Evolutionary conservation across 2,329 filamentous ascomycete genomes (phyloP).

Genomic region (Colletotrichum sp.): DNA sequence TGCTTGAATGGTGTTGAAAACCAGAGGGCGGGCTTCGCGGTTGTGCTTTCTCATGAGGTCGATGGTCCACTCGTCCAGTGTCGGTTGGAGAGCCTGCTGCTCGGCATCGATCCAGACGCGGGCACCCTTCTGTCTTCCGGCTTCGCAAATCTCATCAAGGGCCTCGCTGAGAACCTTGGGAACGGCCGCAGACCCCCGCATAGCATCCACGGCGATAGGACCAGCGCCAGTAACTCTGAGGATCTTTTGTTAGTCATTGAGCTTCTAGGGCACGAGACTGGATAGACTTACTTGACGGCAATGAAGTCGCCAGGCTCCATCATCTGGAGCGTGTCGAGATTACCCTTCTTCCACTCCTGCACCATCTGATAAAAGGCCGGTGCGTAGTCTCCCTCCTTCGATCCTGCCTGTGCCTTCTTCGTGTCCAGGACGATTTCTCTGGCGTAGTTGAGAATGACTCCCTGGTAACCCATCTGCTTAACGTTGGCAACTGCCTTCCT

Average conservation of each 20-base stretch:
- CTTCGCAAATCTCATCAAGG: slow-evolving; percentile 76
- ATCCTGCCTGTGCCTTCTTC: slow-evolving; percentile 49
- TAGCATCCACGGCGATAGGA: slow-evolving; percentile 69
- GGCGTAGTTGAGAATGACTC: slow-evolving; percentile 86
- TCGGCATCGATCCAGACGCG: slow-evolving; percentile 86
- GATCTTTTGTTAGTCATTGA: background rate
- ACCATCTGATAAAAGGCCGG: slow-evolving; percentile 54
- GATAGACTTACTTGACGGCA: slow-evolving; percentile 60
- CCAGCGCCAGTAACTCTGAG: slow-evolving; percentile 81
- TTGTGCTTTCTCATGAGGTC: slow-evolving; percentile 82
- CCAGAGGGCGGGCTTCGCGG: slow-evolving; percentile 63
- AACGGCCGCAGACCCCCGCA: slow-evolving; percentile 67
- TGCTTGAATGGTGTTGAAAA: slow-evolving; percentile 83
- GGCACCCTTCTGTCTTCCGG: slow-evolving; percentile 72
- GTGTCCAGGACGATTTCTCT: slow-evolving; percentile 75
- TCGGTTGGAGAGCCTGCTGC: slow-evolving; percentile 77
- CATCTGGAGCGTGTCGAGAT: slow-evolving; percentile 74
- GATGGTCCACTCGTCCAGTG: slow-evolving; percentile 82
- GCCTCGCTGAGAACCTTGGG: slow-evolving; percentile 69
- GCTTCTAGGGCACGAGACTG: background rate
- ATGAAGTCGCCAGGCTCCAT: slow-evolving; percentile 71
- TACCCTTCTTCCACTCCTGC: slow-evolving; percentile 75
- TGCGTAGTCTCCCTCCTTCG: slow-evolving; percentile 46
- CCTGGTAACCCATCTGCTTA: slow-evolving; percentile 78
- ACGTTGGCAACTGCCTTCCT: slow-evolving; percentile 66